A percentile compares a stretch with the other conserved stretches of the same genome.
Evolutionary conservation across 2,329 filamentous ascomycete species (phyloP).

Genomic region (Aureobasidium namibiae): DNA sequence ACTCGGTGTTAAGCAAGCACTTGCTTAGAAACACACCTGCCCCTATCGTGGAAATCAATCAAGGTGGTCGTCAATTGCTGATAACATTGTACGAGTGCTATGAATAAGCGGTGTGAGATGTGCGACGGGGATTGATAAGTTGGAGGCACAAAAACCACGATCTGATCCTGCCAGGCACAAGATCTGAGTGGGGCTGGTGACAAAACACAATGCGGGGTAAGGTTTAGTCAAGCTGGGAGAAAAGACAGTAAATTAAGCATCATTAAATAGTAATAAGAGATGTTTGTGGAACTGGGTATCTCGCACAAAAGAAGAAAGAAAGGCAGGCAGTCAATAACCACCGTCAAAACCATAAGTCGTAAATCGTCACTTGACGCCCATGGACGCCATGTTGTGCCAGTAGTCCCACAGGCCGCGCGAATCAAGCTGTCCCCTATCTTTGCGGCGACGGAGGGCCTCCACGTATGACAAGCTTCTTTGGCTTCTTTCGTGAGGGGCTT

Average conservation of each 20-base stretch:
- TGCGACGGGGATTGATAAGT: not conserved
- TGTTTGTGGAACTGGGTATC: constrained; percentile 2
- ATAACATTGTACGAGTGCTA: no score
- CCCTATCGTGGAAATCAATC: not conserved
- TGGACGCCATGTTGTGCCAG: constrained; percentile 12
- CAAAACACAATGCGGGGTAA: not conserved
- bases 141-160: not conserved
- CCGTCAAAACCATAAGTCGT: not conserved
- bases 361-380: constrained; percentile 3
- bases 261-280: not conserved
- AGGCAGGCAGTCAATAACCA: not conserved
- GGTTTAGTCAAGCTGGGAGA: not conserved
- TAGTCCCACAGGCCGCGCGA: constrained; percentile 13
- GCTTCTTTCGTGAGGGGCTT: constrained; percentile 6
- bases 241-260: constrained; percentile 3
- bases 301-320: not conserved
- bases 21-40: constrained; percentile 4
- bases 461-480: constrained; percentile 18
- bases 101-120: not conserved
- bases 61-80: no score
- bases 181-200: not conserved
- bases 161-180: not conserved
- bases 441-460: constrained; percentile 16
- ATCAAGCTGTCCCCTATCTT: constrained; percentile 2
- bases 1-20: not conserved